Percentiles rank a stretch among this genome's conserved stretches.
phyloP scores from a whole-genome alignment of 2,329 filamentous ascomycete species.

The Orbilia brochopaga region DNA sequence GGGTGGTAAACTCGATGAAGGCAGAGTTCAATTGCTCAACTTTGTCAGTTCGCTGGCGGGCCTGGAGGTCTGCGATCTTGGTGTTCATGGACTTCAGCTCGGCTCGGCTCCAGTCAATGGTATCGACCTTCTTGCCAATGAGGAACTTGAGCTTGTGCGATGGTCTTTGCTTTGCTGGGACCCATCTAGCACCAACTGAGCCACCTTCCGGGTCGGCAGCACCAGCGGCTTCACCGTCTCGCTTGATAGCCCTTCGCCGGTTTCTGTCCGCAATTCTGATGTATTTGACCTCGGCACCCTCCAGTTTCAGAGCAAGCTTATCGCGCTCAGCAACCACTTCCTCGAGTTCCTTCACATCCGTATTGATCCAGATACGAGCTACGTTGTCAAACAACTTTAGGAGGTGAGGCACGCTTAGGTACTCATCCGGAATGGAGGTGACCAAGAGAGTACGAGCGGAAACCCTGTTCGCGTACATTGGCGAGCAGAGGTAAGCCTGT shows the following conservation, averaged over 20 bases:
- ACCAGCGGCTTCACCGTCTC: constrained; percentile 58
- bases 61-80: constrained; percentile 72
- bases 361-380: constrained; percentile 81
- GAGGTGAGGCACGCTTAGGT: constrained; percentile 77
- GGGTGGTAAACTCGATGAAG: constrained; percentile 86
- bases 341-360: constrained; percentile 76
- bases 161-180: constrained; percentile 75
- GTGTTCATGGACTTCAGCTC: constrained; percentile 78
- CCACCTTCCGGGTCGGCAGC: constrained; percentile 62
- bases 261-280: constrained; percentile 79
- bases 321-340: constrained; percentile 82
- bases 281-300: constrained; percentile 83
- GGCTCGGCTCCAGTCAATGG: constrained; percentile 83
- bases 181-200: constrained; percentile 74
- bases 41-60: constrained; percentile 69
- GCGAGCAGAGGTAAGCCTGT: constrained; percentile 88
- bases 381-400: constrained; percentile 81
- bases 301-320: constrained; percentile 78
- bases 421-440: constrained; percentile 78
- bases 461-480: constrained; percentile 80
- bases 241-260: constrained; percentile 64
- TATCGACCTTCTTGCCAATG: constrained; percentile 88
- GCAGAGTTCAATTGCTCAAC: constrained; percentile 74
- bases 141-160: constrained; percentile 74
- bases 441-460: constrained; percentile 91